A percentile compares a stretch with the other conserved stretches of the same genome.
These are phyloP conservation scores for Dictyostelium firmibasis DNA, from an alignment of 78 protist species.

Conservation along the genomic window DNA sequence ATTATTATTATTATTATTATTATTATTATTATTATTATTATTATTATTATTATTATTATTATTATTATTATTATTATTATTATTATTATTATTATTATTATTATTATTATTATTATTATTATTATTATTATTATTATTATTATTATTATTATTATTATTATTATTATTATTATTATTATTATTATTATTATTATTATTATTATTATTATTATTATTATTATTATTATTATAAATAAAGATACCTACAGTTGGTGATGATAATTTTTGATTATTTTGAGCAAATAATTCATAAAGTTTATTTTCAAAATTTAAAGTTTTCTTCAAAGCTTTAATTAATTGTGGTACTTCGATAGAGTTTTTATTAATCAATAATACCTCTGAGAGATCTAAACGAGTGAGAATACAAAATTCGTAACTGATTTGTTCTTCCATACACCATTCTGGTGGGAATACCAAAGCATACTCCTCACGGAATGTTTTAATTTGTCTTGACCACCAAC, in stretches of 20 bases:
- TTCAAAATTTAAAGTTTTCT: constrained; percentile 76
- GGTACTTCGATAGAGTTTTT: constrained; percentile 15
- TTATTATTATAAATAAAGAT: background rate
- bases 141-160: background rate
- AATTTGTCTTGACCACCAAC: constrained; percentile 24
- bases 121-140: background rate
- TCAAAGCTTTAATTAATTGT: constrained; percentile 48
- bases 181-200: background rate
- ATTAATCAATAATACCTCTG: constrained; percentile 4
- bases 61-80: background rate
- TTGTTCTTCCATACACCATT: constrained; percentile 76
- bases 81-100: background rate
- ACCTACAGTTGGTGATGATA: constrained; percentile 12
- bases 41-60: background rate
- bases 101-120: background rate
- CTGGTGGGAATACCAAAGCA: constrained; percentile 62
- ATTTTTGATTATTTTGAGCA: background rate
- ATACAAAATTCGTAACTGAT: constrained; percentile 74
- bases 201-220: background rate
- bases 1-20: background rate
- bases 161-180: background rate
- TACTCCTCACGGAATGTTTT: constrained; percentile 37
- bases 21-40: background rate
- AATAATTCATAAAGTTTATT: constrained; percentile 27
- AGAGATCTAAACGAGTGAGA: constrained; percentile 30